These are phyloP conservation scores for Neoarthrinium moseri DNA, from an alignment of 2,329 filamentous ascomycete species.

Conservation along the genomic window DNA sequence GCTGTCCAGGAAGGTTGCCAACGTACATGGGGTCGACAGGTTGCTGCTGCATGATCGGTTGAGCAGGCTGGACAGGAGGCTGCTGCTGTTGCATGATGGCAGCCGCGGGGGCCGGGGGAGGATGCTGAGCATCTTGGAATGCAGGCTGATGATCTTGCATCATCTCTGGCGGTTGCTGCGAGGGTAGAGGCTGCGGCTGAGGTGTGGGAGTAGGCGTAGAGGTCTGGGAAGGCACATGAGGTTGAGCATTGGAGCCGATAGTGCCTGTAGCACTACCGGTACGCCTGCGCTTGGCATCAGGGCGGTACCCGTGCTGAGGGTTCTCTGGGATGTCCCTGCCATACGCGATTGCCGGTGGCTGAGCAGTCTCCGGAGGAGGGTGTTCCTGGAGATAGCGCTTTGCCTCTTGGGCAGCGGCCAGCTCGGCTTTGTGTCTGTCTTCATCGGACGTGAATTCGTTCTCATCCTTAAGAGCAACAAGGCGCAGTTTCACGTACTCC, in stretches of 20 bases:
- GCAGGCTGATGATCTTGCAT: too few relatives aligned
- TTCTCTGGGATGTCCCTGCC: constrained; percentile 48
- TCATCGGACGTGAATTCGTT: constrained; percentile 38
- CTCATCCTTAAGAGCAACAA: constrained; percentile 25
- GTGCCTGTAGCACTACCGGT: constrained; percentile 35
- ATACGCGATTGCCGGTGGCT: constrained; percentile 48
- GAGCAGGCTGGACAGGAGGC: neutral
- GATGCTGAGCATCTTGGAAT: too few relatives aligned
- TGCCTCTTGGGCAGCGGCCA: constrained; percentile 45
- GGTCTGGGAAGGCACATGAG: neutral
- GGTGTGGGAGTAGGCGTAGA: constrained; percentile 7
- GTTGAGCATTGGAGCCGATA: constrained; percentile 25
- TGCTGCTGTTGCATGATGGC: neutral
- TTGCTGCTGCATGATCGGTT: neutral
- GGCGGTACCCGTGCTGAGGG: constrained; percentile 27
- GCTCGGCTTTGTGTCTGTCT: constrained; percentile 37
- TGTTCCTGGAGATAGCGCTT: constrained; percentile 41
- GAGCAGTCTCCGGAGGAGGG: constrained; percentile 40
- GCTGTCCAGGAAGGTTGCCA: constrained; percentile 46
- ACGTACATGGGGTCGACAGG: constrained; percentile 2
- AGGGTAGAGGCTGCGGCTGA: constrained; percentile 8
- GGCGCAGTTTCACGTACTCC: constrained; percentile 59
- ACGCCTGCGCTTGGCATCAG: constrained; percentile 48
- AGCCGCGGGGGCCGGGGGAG: neutral
- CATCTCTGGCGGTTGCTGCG: neutral